Evolutionary conservation across 1,139 yeast genomes (phyloP).

Genomic region (Geotrichum citri-aurantii): DNA sequence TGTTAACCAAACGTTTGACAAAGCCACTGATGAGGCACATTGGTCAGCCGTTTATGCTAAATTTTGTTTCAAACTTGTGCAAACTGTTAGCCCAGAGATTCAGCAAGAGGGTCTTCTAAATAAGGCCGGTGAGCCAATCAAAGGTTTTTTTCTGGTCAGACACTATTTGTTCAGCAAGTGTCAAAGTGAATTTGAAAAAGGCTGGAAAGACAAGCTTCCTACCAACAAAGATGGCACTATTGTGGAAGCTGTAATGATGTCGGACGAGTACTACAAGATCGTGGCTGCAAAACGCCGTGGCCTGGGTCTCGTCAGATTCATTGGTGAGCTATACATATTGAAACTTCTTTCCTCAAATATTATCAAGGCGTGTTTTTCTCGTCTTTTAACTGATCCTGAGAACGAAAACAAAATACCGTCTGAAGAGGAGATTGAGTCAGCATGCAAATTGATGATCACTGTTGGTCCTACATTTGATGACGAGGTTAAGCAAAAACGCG

Average conservation of each 20-base stretch:
- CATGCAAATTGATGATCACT: conserved; percentile 77
- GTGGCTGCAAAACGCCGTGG: conserved; percentile 98
- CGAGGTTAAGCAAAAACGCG: conserved; percentile 36
- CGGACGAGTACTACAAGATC: conserved; percentile 87
- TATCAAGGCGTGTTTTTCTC: conserved; percentile 69
- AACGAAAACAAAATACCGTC: conserved; percentile 44
- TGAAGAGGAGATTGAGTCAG: conserved; percentile 88
- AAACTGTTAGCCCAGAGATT: conserved; percentile 60
- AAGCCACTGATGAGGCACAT: conserved; percentile 97
- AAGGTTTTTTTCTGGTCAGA: conserved; percentile 72
- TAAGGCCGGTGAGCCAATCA: conserved; percentile 46
- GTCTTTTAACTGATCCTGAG: conserved; percentile 53
- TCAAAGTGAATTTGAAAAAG: conserved; percentile 91
- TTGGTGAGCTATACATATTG: conserved; percentile 86
- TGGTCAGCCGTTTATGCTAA: conserved; percentile 98
- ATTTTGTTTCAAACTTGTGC: conserved; percentile 79
- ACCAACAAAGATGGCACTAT: conserved; percentile 69
- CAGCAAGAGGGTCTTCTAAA: conserved; percentile 51
- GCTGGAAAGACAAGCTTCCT: conserved; percentile 87
- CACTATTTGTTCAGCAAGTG: conserved; percentile 79
- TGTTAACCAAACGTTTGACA: conserved; percentile 81
- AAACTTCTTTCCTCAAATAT: conserved; percentile 72
- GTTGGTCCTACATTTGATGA: conserved; percentile 77
- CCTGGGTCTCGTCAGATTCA: conserved; percentile 89
- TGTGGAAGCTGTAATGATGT: conserved; percentile 71